These are phyloP conservation scores for Aspergillus indologenus DNA, from an alignment of 495 filamentous ascomycete genomes.

Conservation along the genomic window DNA sequence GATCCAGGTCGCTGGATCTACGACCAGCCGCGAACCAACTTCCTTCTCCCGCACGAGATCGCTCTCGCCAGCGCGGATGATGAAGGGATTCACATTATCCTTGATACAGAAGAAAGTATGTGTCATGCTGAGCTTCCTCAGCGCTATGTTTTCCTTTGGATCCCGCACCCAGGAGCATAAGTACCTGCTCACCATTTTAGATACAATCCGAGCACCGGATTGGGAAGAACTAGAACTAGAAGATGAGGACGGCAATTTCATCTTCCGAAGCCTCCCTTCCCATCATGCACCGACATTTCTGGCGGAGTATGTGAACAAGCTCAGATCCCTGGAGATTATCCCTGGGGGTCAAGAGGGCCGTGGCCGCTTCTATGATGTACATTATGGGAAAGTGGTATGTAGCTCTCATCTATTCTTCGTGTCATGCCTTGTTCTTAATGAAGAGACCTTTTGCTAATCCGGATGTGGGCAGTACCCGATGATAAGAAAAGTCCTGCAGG, in stretches of 20 bases:
- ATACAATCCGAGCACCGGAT: neutral
- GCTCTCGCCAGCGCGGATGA: neutral
- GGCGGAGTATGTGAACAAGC: neutral
- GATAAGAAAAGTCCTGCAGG: too few relatives aligned
- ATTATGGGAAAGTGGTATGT: neutral
- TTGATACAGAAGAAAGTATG: neutral
- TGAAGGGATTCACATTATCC: neutral
- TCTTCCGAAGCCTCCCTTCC: neutral
- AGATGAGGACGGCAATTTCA: neutral
- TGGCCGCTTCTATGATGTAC: neutral
- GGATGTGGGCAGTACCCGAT: too few relatives aligned
- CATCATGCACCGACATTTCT: neutral
- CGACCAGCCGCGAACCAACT: neutral
- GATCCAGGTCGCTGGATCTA: neutral
- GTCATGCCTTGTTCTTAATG: too few relatives aligned
- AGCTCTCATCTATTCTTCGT: too few relatives aligned
- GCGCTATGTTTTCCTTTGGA: too few relatives aligned
- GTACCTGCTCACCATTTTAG: neutral
- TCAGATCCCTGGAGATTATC: neutral
- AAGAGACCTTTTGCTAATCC: too few relatives aligned
- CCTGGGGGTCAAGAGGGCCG: neutral
- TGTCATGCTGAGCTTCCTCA: too few relatives aligned
- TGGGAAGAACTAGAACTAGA: neutral
- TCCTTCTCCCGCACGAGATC: neutral
- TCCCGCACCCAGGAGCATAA: too few relatives aligned